Percentiles rank a stretch among this genome's conserved stretches.
Conservation (phyloP, 257 asterid genomes). For the Rubia yunnanensis region DNA sequence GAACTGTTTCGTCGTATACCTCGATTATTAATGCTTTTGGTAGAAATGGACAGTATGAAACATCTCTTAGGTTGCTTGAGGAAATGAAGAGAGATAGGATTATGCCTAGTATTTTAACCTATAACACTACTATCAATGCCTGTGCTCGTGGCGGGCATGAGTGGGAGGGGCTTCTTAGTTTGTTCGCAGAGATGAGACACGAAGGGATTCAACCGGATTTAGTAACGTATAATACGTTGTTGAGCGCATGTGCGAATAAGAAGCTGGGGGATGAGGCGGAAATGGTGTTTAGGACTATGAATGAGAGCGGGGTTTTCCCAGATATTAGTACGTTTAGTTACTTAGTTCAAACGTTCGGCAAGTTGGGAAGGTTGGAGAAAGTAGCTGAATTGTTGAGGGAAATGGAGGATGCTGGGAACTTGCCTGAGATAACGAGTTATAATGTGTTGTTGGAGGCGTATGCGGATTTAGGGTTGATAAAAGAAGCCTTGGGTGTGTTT, state of each 20-base stretch:
- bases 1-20: constrained; percentile 69
- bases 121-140: constrained; percentile 74
- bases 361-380: constrained; percentile 63
- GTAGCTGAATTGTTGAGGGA: constrained; percentile 64
- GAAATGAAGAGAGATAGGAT: constrained; percentile 73
- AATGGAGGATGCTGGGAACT: constrained; percentile 80
- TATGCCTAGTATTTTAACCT: constrained; percentile 75
- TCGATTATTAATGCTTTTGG: constrained; percentile 87
- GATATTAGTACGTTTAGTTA: constrained; percentile 68
- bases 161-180: constrained; percentile 90
- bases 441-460: constrained; percentile 89
- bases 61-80: constrained; percentile 54
- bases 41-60: constrained; percentile 70
- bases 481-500: constrained; percentile 83
- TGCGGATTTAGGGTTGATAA: constrained; percentile 53
- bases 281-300: constrained; percentile 96
- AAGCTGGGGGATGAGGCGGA: constrained; percentile 87
- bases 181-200: constrained; percentile 95
- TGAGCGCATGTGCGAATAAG: constrained; percentile 77
- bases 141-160: constrained; percentile 91
- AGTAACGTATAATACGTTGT: constrained; percentile 75
- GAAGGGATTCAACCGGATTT: constrained; percentile 94
- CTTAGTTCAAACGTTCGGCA: constrained; percentile 76
- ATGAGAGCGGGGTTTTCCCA: constrained; percentile 82
- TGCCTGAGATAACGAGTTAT: constrained; percentile 76